phyloP scores from a whole-genome alignment of 164 flowering plant species.

The Piper longum region DNA sequence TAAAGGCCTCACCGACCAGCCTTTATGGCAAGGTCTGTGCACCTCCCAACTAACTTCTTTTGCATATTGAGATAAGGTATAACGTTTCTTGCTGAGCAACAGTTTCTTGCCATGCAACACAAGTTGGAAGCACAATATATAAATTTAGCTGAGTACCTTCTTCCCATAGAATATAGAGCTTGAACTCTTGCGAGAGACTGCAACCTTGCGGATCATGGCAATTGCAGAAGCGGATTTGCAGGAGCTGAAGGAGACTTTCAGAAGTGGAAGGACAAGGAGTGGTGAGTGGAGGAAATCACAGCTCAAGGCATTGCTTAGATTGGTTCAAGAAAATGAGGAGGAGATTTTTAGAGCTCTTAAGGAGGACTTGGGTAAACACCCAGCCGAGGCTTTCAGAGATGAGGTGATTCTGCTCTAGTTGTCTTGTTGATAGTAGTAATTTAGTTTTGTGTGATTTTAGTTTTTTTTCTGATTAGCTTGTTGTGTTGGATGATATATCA shows the following conservation, averaged over 20 bases:
- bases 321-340: constrained; percentile 42
- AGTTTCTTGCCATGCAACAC: no score
- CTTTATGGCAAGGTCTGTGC: no score
- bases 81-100: no score
- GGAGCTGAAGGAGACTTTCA: constrained; percentile 38
- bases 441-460: neutral
- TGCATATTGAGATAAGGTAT: no score
- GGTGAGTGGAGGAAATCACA: constrained; percentile 57
- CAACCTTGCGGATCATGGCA: neutral
- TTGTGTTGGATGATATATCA: neutral
- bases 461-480: neutral
- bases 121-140: no score
- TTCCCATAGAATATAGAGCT: no score
- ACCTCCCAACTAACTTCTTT: no score
- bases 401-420: constrained; percentile 28
- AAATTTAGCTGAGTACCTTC: no score
- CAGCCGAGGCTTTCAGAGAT: constrained; percentile 54
- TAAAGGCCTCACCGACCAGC: no score
- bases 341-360: constrained; percentile 35
- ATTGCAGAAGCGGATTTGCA: constrained; percentile 18
- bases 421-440: neutral
- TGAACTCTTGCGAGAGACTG: no score
- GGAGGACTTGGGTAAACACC: constrained; percentile 67
- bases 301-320: constrained; percentile 33
- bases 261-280: constrained; percentile 40